A percentile compares a stretch with the other conserved stretches of the same genome.
Evolutionary conservation across 2,329 filamentous ascomycete species (phyloP).

Genomic region (Neocatenulostroma microsporum): DNA sequence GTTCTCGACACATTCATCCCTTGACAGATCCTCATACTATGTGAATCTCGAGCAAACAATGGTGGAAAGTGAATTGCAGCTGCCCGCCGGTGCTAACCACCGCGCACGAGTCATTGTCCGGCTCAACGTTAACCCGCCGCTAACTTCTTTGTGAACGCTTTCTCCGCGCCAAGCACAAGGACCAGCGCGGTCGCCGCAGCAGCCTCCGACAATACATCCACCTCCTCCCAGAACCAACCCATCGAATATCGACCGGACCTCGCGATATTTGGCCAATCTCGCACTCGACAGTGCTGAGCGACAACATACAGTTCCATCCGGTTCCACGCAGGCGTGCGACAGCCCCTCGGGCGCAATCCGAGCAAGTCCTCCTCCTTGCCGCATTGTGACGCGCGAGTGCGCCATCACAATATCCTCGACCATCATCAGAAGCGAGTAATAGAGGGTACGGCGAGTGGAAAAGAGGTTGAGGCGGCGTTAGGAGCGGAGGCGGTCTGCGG

Average conservation of each 20-base stretch:
- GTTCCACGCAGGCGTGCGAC: slow-evolving; percentile 27
- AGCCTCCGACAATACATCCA: background rate
- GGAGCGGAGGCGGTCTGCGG: slow-evolving; percentile 24
- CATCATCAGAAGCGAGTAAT: slow-evolving; percentile 4
- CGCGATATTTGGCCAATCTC: slow-evolving; percentile 22
- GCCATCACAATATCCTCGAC: slow-evolving; percentile 20
- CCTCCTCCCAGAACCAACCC: slow-evolving; percentile 15
- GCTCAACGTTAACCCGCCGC: too few species aligned
- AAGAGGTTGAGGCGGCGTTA: slow-evolving; percentile 11
- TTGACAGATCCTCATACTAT: too few species aligned
- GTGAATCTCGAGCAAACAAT: background rate
- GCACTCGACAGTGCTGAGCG: slow-evolving; percentile 9
- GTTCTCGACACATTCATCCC: too few species aligned
- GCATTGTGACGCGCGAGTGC: slow-evolving; percentile 11
- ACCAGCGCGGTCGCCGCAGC: slow-evolving; percentile 1
- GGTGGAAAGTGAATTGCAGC: background rate
- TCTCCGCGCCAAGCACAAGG: too few species aligned
- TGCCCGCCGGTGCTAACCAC: too few species aligned
- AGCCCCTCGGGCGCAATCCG: slow-evolving; percentile 10
- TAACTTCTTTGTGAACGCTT: too few species aligned
- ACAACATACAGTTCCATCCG: slow-evolving; percentile 11
- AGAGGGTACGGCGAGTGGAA: slow-evolving; percentile 5
- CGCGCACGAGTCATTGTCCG: too few species aligned
- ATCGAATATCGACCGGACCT: slow-evolving; percentile 25
- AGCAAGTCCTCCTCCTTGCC: background rate